Evolutionary conservation across 352 stramenopile genomes (phyloP), one percentile per base, ranked within the genome.

Genomic region (Globisporangium radiosum): DNA sequence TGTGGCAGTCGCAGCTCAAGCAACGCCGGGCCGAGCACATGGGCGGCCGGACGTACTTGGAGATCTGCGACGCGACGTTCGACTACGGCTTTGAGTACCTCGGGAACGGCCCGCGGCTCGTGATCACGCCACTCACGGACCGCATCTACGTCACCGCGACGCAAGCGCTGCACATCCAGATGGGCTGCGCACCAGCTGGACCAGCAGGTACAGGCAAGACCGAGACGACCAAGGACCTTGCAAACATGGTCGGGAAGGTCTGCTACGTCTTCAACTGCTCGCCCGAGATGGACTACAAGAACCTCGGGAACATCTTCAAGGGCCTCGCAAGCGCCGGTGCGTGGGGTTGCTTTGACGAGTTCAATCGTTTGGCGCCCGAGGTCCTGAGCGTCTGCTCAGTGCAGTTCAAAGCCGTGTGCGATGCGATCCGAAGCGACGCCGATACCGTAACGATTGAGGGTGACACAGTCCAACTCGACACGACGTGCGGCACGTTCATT

Each of bases 271-370:
- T 97, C 64, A 97, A 98, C 56, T 97, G 90, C 64, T 97, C 93
- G 6, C 94, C 94, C 2, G 93, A 98, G 68, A 98, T 98, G 88
- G 92, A 98, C 73, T 98, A 97, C 77, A 89, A 96, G 64, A 95
- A 94, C 52, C 65, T 98, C 2, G 94, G 92, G 17, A 97, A 98
- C 60, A 98, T 98, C 54, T 98, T 98, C 69, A 98, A 98, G 60
- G 93, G 94, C 0, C 57, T 98, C 15, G 92, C 93, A 7, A 96
- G 86, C 13, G 87, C 86, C 40, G 94, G 94, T 25, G 83, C 94
- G 0, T 98, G 94, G 94, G 93, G 93, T 0, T 98, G 94, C 72
- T 98, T 98, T 69, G 94, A 98, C 65, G 94, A 98, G 65, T 98
- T 98, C 64, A 98, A 98, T 43, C 81, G 94, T 3, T 72, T 98